A percentile compares a stretch with the other conserved stretches of the same genome.
Conservation (phyloP, 768 basidiomycete species). For the Suillus plorans region DNA sequence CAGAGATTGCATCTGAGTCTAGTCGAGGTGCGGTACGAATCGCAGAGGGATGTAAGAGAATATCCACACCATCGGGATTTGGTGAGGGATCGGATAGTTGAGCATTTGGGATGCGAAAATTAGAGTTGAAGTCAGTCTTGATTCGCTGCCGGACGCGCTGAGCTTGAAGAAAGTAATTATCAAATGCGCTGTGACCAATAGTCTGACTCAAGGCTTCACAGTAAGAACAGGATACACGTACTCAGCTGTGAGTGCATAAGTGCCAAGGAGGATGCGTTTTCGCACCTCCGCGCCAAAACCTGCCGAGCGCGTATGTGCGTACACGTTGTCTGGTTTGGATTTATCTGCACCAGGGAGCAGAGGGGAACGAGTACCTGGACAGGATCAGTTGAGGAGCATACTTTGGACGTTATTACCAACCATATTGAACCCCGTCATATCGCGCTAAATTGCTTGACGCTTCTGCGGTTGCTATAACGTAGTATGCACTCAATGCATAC, state of each 20-base stretch:
- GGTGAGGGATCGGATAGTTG: slow-evolving; percentile 17
- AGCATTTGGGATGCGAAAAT: slow-evolving; percentile 62
- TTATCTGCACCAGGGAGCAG: slow-evolving; percentile 42
- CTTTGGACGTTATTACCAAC: slow-evolving; percentile 35
- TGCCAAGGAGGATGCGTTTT: slow-evolving; percentile 85
- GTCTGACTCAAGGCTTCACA: not conserved
- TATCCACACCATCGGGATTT: slow-evolving; percentile 54
- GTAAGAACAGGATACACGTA: slow-evolving; percentile 38
- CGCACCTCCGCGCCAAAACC: slow-evolving; percentile 86
- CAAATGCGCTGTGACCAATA: slow-evolving; percentile 69
- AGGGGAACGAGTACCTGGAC: slow-evolving; percentile 50
- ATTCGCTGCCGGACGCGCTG: slow-evolving; percentile 75
- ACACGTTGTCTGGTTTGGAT: slow-evolving; percentile 53
- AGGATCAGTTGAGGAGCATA: not conserved
- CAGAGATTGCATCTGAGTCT: slow-evolving; percentile 14
- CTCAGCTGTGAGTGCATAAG: slow-evolving; percentile 91
- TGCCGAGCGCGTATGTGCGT: slow-evolving; percentile 62
- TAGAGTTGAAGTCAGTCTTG: slow-evolving; percentile 67
- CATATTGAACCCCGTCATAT: slow-evolving; percentile 87
- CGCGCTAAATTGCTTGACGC: slow-evolving; percentile 90
- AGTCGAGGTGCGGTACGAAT: slow-evolving; percentile 81
- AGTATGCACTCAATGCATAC: slow-evolving; percentile 90
- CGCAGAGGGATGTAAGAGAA: slow-evolving; percentile 84
- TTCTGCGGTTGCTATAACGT: slow-evolving; percentile 93
- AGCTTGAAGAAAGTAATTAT: slow-evolving; percentile 96